A percentile compares a stretch with the other conserved stretches of the same genome.
These are phyloP conservation scores for Zygoascus bituminiphila DNA, from an alignment of 805 yeast genomes.

Conservation along the genomic window DNA sequence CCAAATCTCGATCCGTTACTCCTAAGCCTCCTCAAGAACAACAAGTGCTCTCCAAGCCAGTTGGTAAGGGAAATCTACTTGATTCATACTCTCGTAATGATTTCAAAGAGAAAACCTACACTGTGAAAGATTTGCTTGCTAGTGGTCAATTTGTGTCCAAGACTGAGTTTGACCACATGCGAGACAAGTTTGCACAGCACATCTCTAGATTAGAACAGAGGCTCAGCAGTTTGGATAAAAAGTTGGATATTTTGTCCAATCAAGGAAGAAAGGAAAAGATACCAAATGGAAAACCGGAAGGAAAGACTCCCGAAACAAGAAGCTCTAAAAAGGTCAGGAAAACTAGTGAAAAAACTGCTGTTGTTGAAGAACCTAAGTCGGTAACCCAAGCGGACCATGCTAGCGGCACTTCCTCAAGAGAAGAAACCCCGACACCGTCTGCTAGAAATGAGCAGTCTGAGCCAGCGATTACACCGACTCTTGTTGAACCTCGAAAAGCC, in stretches of 20 bases:
- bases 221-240: slow-evolving; percentile 3
- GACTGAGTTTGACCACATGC: slow-evolving; percentile 6
- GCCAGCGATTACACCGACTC: neutral
- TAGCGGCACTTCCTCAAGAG: neutral
- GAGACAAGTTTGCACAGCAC: slow-evolving; percentile 3
- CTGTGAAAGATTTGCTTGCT: slow-evolving; percentile 6
- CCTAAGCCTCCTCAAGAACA: neutral
- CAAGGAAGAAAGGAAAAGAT: neutral
- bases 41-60: neutral
- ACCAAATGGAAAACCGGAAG: neutral
- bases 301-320: neutral
- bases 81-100: slow-evolving; percentile 11
- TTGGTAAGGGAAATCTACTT: neutral
- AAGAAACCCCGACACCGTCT: neutral
- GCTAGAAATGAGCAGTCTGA: neutral
- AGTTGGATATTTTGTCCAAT: neutral
- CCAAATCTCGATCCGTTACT: slow-evolving; percentile 1
- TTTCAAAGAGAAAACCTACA: slow-evolving; percentile 9
- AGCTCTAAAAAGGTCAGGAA: neutral
- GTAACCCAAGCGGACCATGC: neutral
- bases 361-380: neutral
- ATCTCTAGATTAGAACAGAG: slow-evolving; percentile 8
- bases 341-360: neutral
- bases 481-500: neutral
- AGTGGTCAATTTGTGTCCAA: slow-evolving; percentile 15